Evolutionary conservation across 2,329 filamentous ascomycete genomes (phyloP), one percentile per base, ranked within the genome.

Genomic region (Colletotrichum abscissum): DNA sequence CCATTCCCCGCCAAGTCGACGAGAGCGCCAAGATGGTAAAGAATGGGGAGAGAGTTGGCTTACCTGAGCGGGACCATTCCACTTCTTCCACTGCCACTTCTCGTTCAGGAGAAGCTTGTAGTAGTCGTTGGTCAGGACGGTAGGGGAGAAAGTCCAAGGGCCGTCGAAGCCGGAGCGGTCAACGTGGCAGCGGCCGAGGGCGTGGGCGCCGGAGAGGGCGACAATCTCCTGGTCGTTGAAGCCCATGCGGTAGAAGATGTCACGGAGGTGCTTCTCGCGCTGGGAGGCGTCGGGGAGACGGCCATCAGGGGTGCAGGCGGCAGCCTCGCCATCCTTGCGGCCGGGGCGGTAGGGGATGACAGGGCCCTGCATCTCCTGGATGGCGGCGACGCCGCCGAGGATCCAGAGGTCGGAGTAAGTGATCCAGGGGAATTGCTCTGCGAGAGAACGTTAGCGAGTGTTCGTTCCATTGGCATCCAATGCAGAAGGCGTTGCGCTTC

Each of bases 221-320:
- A 98, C 96, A 81, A 98, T 98, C 85, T 98, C 95, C 80, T 94
- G 94, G 86, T 99, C 96, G 84, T 97, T 93, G 89, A 98, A 98
- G 77, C 96, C 96, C 96, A 98, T 98, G 82, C 96, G 95, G 84
- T 92, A 91, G 86, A 98, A 99, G 87, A 98, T 96, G 86, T 91
- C 90, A 80, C 97, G 93, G 78, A 98, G 90, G 86, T 98, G 96
- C 81, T 92, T 90, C 75, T 92, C 87, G 74, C 90, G 93, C 89
- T 98, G 91, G 78, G 91, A 83, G 64, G 89, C 96, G 82, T 99
- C 95, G 76, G 95, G 89, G 35, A 91, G 88, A 83, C 96, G 95
- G 77, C 97, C 97, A 80, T 98, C 95, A 63, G 97, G 97, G 33
- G 97, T 98, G 90, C 95, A 98, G 83, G 92, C 94, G 72, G 92